These are phyloP conservation scores for Umbellularia californica DNA, from an alignment of 164 flowering plant genomes.

Conservation along the genomic window DNA sequence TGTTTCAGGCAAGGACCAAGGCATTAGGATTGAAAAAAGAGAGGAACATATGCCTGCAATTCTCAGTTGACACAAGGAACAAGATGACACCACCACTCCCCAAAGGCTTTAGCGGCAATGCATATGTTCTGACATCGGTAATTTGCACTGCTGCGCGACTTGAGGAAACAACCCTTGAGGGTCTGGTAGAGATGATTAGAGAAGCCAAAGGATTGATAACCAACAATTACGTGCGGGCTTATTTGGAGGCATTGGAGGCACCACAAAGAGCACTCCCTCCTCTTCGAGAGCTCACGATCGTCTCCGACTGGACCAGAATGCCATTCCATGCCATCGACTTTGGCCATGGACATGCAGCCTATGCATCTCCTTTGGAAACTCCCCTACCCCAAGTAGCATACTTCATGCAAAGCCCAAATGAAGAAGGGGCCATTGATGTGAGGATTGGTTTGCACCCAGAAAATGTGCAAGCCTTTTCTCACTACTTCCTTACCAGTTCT, in stretches of 20 bases:
- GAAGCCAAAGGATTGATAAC: conserved; percentile 35
- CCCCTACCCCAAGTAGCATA: conserved; percentile 49
- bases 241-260: conserved; percentile 34
- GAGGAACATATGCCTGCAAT: conserved; percentile 44
- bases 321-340: conserved; percentile 43
- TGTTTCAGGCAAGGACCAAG: conserved; percentile 39
- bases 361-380: conserved; percentile 33
- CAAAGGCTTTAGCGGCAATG: conserved; percentile 40
- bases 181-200: conserved; percentile 30
- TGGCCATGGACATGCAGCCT: conserved; percentile 29
- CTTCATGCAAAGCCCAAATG: conserved; percentile 41
- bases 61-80: conserved; percentile 44
- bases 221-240: conserved; percentile 34
- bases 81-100: conserved; percentile 38
- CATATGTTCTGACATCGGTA: conserved; percentile 43
- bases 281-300: conserved; percentile 37
- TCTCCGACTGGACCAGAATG: conserved; percentile 47
- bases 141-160: conserved; percentile 29
- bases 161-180: conserved; percentile 22
- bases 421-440: conserved; percentile 31
- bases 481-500: conserved; percentile 26
- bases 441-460: conserved; percentile 38
- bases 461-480: conserved; percentile 25
- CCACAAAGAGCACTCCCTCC: conserved; percentile 41
- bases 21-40: conserved; percentile 34